A percentile compares a stretch with the other conserved stretches of the same genome.
Evolutionary conservation across 2,329 filamentous ascomycete species (phyloP).

Genomic region (Nemania abortiva): DNA sequence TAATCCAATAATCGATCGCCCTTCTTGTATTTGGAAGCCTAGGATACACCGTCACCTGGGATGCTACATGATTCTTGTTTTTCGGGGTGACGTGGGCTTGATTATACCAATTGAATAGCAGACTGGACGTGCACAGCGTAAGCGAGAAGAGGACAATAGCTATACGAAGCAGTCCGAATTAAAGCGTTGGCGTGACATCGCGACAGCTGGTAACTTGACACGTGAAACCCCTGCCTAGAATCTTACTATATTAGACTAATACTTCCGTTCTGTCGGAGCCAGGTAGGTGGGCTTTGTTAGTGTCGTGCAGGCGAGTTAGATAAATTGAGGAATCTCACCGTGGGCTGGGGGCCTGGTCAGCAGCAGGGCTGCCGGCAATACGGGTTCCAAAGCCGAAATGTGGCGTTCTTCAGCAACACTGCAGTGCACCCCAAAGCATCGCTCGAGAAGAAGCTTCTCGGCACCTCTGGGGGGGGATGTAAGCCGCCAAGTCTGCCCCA

Average conservation of each 20-base stretch:
- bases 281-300: slow-evolving; percentile 11
- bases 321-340: slow-evolving; percentile 29
- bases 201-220: slow-evolving; percentile 14
- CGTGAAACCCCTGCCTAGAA: slow-evolving; percentile 27
- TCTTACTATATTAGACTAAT: slow-evolving; percentile 6
- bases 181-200: background rate
- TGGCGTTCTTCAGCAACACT: slow-evolving; percentile 22
- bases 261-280: slow-evolving; percentile 15
- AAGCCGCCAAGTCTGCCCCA: background rate
- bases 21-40: background rate
- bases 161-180: slow-evolving; percentile 1
- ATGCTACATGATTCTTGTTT: background rate
- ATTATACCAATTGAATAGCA: background rate
- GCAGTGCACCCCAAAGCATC: background rate
- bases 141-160: slow-evolving; percentile 1
- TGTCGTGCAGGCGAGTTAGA: background rate
- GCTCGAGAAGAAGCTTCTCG: slow-evolving; percentile 7
- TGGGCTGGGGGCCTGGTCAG: slow-evolving; percentile 7
- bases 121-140: background rate
- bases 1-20: background rate
- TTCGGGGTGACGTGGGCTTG: slow-evolving; percentile 2
- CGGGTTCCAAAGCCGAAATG: slow-evolving; percentile 34
- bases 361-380: slow-evolving; percentile 34
- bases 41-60: background rate
- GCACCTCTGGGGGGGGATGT: slow-evolving; percentile 6